These are phyloP conservation scores for Tricladium varicosporioides DNA, from an alignment of 2,329 filamentous ascomycete species.

Conservation along the genomic window DNA sequence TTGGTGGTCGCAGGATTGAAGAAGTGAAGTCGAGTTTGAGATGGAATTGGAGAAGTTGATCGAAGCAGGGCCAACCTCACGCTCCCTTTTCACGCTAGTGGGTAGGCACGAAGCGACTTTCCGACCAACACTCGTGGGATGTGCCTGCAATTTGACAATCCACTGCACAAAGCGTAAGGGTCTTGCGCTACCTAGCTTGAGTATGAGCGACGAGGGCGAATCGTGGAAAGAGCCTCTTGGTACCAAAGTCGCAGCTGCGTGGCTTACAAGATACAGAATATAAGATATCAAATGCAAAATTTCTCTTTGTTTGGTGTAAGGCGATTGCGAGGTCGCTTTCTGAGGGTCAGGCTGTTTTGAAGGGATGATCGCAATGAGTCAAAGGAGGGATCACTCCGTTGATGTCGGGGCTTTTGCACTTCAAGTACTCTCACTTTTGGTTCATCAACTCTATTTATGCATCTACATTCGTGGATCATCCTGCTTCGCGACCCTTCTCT, in stretches of 20 bases:
- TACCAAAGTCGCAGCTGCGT: not conserved
- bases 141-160: constrained; percentile 21
- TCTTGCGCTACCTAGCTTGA: too few relatives aligned
- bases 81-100: constrained; percentile 18
- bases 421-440: not conserved
- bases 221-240: not conserved
- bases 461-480: not conserved
- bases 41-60: constrained; percentile 27
- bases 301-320: not conserved
- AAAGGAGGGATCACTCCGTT: not conserved
- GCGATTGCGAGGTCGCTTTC: not conserved
- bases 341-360: not conserved
- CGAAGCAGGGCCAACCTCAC: constrained; percentile 17
- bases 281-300: too few relatives aligned
- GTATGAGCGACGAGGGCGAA: too few relatives aligned
- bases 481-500: not conserved
- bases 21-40: constrained; percentile 12
- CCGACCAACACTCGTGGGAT: constrained; percentile 7
- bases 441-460: not conserved
- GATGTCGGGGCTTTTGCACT: not conserved
- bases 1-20: constrained; percentile 19
- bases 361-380: not conserved
- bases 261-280: not conserved
- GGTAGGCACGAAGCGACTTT: constrained; percentile 15
- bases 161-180: too few relatives aligned